Conservation (phyloP, 2,329 filamentous ascomycete species). For the Sclerotinia spermophila region DNA sequence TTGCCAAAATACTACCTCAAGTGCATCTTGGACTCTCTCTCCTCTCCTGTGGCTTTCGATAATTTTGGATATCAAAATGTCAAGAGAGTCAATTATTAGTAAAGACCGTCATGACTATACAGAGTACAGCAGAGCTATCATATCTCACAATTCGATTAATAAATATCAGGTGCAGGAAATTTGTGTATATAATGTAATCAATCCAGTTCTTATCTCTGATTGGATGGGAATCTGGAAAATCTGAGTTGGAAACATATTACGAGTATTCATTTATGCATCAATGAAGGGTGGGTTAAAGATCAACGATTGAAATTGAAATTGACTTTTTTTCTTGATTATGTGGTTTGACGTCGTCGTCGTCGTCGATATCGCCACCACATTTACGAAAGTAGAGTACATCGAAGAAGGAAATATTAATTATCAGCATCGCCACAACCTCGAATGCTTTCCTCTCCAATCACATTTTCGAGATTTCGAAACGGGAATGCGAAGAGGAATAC, state of each 20-base stretch:
- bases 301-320: neutral
- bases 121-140: neutral
- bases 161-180: neutral
- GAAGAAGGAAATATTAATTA: neutral
- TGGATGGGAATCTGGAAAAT: neutral
- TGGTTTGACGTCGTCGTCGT: neutral
- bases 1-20: neutral
- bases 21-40: neutral
- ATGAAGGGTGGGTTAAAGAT: too few species aligned
- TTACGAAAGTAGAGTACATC: neutral
- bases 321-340: neutral
- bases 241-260: neutral
- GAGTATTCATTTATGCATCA: neutral
- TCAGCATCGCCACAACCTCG: neutral
- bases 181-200: neutral
- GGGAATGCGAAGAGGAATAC: neutral
- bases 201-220: neutral
- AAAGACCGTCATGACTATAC: neutral
- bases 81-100: too few species aligned
- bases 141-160: neutral
- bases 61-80: neutral
- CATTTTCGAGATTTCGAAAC: neutral
- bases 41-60: neutral
- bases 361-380: neutral
- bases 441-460: neutral